Evolutionary conservation across 2,329 filamentous ascomycete species (phyloP), one percentile per base, ranked within the genome.

Genomic region (Fusarium sp.): DNA sequence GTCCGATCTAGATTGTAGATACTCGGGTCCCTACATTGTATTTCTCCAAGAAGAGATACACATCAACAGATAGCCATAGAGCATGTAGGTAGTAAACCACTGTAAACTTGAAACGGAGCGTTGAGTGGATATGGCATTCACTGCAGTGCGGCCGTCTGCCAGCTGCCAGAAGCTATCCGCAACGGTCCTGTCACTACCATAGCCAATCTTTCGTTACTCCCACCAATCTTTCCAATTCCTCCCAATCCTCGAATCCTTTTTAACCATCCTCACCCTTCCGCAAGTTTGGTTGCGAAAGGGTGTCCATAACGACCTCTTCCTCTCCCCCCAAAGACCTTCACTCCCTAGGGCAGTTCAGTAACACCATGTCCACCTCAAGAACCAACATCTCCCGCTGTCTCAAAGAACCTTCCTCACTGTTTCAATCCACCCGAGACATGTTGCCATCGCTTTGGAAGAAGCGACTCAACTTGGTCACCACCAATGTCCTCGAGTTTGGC

Each of bases 331-430:
- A 53, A 51, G 27, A 29, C 27, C 27, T 29, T 29, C 3, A 29
- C 27, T 11, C 27, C 10, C 27, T 11, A 6, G 29, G 29, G 5
- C 34, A 38, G 34, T 4, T 18, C 49, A 45, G 73, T 75, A 44
- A 27, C 61, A 76, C 73, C 73, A 76, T 76, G 71, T 51, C 54
- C 59, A 34, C 59, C 43, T 50, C 63, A 47, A 71, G 54, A 51
- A 61, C 57, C 65, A 68, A 64, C 55, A 57, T 76, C 53, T 67
- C 64, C 73, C 64, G 56, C 66, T 78, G 76, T 77, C 78, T 77
- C 46, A 72, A 72, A 76, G 6, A 6, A 12, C 18, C 34, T 12
- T 38, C 34, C 18, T 38, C 34, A 50, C 30, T 73, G 68, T 75
- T 72, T 73, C 73, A 72, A 70, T 47, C 62, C 49, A 56, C 57